Percentiles rank a stretch among this genome's conserved stretches.
Conservation (phyloP, 2,329 filamentous ascomycete genomes). For the Colletotrichum gloeosporioides region DNA sequence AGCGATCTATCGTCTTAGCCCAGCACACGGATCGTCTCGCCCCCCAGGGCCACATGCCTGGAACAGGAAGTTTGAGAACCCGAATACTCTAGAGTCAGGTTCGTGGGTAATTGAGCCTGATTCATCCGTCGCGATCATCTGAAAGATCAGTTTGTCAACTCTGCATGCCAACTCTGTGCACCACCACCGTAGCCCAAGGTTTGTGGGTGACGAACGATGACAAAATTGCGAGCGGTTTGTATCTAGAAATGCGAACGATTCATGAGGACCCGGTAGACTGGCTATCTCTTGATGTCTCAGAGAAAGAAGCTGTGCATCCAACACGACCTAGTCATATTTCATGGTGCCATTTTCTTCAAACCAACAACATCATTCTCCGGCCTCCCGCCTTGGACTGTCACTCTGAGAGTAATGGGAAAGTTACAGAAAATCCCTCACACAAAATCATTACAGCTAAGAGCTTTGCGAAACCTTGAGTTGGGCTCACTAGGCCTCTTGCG, state of each 20-base stretch:
- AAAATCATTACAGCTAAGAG: neutral
- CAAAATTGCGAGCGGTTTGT: neutral
- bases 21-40: neutral
- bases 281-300: neutral
- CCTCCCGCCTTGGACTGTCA: neutral
- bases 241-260: neutral
- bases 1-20: neutral
- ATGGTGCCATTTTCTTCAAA: neutral
- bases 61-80: conserved; percentile 19
- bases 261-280: neutral
- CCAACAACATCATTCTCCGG: neutral
- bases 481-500: neutral
- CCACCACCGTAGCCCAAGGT: neutral
- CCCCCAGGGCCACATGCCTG: neutral
- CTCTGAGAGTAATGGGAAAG: neutral
- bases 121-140: conserved; percentile 1
- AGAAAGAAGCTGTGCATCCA: neutral
- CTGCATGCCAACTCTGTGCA: neutral
- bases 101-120: neutral
- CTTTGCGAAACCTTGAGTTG: neutral
- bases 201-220: neutral
- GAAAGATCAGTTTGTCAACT: neutral
- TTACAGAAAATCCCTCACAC: neutral
- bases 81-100: conserved; percentile 4
- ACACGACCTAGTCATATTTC: neutral